Evolutionary conservation across 306 rosid genomes (phyloP).

Genomic region (Castanospermum australe): DNA sequence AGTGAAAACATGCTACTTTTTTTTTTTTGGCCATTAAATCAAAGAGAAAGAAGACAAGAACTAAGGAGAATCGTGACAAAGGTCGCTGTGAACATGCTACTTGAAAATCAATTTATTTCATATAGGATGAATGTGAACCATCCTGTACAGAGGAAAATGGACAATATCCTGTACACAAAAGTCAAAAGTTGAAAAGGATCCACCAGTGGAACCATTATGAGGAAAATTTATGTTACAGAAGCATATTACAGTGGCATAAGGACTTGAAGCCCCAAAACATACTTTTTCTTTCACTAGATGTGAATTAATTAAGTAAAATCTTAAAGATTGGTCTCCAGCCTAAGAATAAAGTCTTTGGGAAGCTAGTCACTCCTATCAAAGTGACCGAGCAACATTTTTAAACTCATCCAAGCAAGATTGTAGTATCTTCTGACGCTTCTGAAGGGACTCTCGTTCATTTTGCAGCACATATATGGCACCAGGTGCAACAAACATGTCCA

Average conservation of each 20-base stretch:
- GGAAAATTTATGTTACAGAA: background rate
- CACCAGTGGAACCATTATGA: background rate
- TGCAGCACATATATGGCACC: slow-evolving; percentile 76
- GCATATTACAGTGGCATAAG: background rate
- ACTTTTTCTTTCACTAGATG: background rate
- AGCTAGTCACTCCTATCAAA: slow-evolving; percentile 36
- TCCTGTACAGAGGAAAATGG: background rate
- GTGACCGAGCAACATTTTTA: slow-evolving; percentile 68
- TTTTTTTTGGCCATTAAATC: no score
- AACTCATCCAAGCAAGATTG: slow-evolving; percentile 89
- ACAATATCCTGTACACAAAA: no score
- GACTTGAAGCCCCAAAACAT: background rate
- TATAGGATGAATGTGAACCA: background rate
- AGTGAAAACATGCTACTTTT: background rate
- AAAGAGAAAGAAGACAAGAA: no score
- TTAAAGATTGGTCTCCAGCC: background rate
- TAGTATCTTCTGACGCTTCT: slow-evolving; percentile 82
- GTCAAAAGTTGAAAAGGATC: no score
- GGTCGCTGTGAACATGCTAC: no score
- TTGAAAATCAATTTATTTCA: background rate
- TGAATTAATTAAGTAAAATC: background rate
- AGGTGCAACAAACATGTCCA: slow-evolving; percentile 97
- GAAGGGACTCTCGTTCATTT: slow-evolving; percentile 67
- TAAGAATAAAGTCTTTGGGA: background rate
- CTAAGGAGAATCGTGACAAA: no score